phyloP scores from a whole-genome alignment of 2,329 filamentous ascomycete species.

The Aspergillus japonicus region DNA sequence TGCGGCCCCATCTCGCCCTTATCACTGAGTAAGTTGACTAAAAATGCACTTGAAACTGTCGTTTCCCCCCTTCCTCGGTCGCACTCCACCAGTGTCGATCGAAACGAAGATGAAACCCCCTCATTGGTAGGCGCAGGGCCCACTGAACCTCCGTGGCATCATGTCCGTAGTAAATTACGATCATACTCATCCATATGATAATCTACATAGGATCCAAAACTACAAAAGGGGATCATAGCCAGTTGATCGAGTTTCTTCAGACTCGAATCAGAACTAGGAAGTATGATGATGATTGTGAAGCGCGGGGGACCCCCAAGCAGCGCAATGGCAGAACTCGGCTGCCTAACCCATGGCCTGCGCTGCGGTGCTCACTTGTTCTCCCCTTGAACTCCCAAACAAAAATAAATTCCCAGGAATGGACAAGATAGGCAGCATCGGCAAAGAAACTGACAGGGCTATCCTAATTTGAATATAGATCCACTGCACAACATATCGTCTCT shows the following conservation, averaged over 20 bases:
- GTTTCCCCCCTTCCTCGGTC: slow-evolving; percentile 1
- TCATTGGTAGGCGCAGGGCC: slow-evolving; percentile 11
- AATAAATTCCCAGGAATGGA: background rate
- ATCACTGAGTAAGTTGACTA: background rate
- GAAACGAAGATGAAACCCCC: background rate
- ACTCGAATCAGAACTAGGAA: background rate
- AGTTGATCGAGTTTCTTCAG: background rate
- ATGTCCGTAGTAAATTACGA: no score
- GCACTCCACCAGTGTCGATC: slow-evolving; percentile 8
- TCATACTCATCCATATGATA: no score
- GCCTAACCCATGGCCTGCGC: background rate
- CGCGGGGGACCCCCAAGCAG: background rate
- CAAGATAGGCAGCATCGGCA: background rate
- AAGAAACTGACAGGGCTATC: background rate
- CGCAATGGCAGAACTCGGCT: background rate
- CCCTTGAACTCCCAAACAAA: background rate
- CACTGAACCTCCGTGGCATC: slow-evolving; percentile 1
- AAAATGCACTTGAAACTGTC: slow-evolving; percentile 4
- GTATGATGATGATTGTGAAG: no score
- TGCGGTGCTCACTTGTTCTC: background rate
- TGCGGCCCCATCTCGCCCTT: background rate
- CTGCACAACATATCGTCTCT: background rate
- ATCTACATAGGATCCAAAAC: no score
- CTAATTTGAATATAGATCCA: background rate
- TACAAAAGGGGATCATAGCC: background rate